Base-by-base conservation (phyloP, 2,329 filamentous ascomycete species). In the Cytospora chrysosperma region DNA sequence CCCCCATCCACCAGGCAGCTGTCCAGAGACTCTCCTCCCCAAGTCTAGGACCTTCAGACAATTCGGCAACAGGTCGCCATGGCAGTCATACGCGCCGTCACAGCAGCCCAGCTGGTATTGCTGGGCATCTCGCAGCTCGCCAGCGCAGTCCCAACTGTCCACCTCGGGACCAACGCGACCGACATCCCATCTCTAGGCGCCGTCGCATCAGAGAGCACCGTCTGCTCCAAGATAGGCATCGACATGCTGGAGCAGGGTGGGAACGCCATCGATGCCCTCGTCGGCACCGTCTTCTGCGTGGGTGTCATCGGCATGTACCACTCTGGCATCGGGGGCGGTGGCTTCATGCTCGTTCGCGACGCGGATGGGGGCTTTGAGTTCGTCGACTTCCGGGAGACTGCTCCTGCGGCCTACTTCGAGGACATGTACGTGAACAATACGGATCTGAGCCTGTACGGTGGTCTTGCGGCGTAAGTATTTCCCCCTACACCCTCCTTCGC, bases 341-440 rank as follows among this genome's bases (percentile, higher is more conserved):
- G 92, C 1, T 95, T 95, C 75, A 85, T 90, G 82, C 79, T 93
- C 2, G 81, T 93, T n/a, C 82, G 88, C 65, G 77, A 81, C 2
- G 75, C 82, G 6, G 83, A 90, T 66, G 88, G 88, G 6, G 77
- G 78, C 10, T 94, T 92, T 71, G 91, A 96, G 69, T 90, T 87
- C 68, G 86, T 96, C 68, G 92, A 97, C 73, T 96, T 95, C 73
- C 83, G 93, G 19, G 93, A 96, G 75, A 91, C 86, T 0, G 93
- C 93, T 0, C 92, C 93, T 0, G 90, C 88, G 0, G 90, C 91
- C 1, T 88, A 91, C 0, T 90, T 83, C 66, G 80, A 93, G 73
- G 84, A 92, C 68, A 97, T 96, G 93, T 97, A 88, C 76, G 85
- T 85, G 59, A 85, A 89, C 65, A 85, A 93, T 68, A 83, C 81